Conservation (phyloP, 1,139 yeast species). For the Blastobotrys ciferrii region DNA sequence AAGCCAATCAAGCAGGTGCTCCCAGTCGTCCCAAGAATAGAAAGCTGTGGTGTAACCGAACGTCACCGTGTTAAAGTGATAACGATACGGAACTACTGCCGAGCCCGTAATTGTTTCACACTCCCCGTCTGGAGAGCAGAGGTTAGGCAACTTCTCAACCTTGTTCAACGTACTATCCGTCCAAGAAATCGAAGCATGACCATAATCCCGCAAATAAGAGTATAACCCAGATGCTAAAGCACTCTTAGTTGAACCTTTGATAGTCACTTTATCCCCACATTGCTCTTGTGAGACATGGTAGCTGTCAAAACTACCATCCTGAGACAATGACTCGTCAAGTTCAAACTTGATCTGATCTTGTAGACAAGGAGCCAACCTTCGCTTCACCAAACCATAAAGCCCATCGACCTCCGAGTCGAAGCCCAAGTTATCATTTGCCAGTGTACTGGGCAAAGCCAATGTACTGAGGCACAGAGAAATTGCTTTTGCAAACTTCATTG, state of each 20-base stretch:
- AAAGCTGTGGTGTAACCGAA: constrained; percentile 21
- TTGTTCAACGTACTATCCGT: constrained; percentile 14
- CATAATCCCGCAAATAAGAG: constrained; percentile 17
- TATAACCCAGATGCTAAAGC: constrained; percentile 20
- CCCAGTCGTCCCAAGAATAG: constrained; percentile 21
- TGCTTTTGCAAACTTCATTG: neutral
- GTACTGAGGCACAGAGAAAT: neutral
- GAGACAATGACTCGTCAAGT: neutral
- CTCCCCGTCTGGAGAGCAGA: neutral
- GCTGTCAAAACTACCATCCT: neutral
- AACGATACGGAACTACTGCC: constrained; percentile 19
- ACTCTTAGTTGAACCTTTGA: constrained; percentile 15
- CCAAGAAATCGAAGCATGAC: constrained; percentile 21
- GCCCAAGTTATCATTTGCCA: neutral
- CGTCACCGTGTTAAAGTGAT: constrained; percentile 21
- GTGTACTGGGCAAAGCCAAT: neutral
- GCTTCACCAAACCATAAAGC: neutral
- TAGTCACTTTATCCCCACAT: constrained; percentile 8
- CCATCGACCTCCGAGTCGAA: neutral
- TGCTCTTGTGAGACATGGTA: neutral
- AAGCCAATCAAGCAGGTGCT: constrained; percentile 21
- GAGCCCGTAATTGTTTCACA: constrained; percentile 10
- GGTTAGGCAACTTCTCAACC: constrained; percentile 14
- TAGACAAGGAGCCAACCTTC: neutral
- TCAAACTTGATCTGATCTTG: constrained; percentile 3